A percentile compares a stretch with the other conserved stretches of the same genome.
Evolutionary conservation across 306 rosid genomes (phyloP).

Genomic region (Castanopsis chinensis): DNA sequence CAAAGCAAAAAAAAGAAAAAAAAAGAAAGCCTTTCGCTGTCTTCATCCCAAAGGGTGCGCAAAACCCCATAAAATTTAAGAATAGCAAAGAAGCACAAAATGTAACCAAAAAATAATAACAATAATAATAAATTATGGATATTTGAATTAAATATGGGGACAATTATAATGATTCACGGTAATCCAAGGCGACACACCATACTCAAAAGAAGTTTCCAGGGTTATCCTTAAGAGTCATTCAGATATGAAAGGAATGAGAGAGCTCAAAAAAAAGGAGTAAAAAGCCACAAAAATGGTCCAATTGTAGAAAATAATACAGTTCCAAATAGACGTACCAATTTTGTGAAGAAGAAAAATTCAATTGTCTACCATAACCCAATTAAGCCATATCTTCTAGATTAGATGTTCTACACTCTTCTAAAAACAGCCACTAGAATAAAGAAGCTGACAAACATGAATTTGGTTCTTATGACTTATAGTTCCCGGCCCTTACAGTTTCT

Average conservation of each 20-base stretch:
- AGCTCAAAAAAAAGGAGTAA: constrained; percentile 54
- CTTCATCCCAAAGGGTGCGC: constrained; percentile 46
- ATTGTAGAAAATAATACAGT: constrained; percentile 58
- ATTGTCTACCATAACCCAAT: too few species aligned
- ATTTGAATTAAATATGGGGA: constrained; percentile 33
- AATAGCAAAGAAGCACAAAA: constrained; percentile 40
- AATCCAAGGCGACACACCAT: constrained; percentile 50
- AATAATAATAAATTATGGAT: constrained; percentile 10
- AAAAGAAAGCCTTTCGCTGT: constrained; percentile 47
- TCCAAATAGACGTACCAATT: constrained; percentile 61
- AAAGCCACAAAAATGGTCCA: constrained; percentile 44
- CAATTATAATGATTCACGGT: constrained; percentile 26
- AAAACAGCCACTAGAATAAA: too few species aligned
- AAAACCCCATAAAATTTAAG: constrained; percentile 36
- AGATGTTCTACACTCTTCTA: too few species aligned
- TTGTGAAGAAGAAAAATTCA: too few species aligned
- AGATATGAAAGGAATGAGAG: constrained; percentile 52
- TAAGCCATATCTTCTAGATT: too few species aligned
- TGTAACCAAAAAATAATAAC: neutral
- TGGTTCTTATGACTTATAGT: too few species aligned
- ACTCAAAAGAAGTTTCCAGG: constrained; percentile 26
- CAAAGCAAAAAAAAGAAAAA: constrained; percentile 28
- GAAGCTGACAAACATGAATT: too few species aligned
- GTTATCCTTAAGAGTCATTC: constrained; percentile 31
- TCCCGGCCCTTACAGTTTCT: too few species aligned